Evolutionary conservation across 495 filamentous ascomycete genomes (phyloP).

Genomic region (Daldinia concentrica): DNA sequence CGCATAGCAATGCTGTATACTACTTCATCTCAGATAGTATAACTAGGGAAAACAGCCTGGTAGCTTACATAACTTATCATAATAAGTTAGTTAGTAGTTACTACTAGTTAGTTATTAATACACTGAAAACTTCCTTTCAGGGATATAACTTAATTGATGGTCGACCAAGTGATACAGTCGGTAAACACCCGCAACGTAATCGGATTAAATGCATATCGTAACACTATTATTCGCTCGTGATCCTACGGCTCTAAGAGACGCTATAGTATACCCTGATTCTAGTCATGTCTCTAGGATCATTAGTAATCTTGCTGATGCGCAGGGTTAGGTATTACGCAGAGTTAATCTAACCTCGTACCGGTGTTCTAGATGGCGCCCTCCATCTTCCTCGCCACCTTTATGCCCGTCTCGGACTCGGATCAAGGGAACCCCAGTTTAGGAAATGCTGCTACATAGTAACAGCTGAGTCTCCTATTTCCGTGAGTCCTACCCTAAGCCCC

Average conservation of each 20-base stretch:
- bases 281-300: slow-evolving; percentile 3
- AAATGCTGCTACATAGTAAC: slow-evolving; percentile 10
- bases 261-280: not conserved
- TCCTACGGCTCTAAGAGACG: not conserved
- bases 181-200: slow-evolving; percentile 34
- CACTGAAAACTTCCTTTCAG: not conserved
- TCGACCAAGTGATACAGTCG: slow-evolving; percentile 6
- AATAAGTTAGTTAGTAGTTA: not conserved
- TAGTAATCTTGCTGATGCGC: slow-evolving; percentile 6
- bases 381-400: slow-evolving; percentile 21
- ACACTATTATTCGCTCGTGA: slow-evolving; percentile 14
- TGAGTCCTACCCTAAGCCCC: slow-evolving; percentile 10
- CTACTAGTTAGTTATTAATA: no score
- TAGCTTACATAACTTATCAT: not conserved
- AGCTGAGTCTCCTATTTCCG: slow-evolving; percentile 13
- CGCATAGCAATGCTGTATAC: not conserved
- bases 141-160: not conserved
- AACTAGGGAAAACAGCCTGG: not conserved
- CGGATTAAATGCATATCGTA: slow-evolving; percentile 11
- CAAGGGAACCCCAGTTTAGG: slow-evolving; percentile 38
- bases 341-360: slow-evolving; percentile 22
- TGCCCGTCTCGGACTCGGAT: slow-evolving; percentile 43
- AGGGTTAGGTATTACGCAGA: slow-evolving; percentile 11
- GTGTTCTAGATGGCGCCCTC: slow-evolving; percentile 21
- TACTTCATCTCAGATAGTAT: slow-evolving; percentile 22